Evolutionary conservation across 225 moss, liverwort and hornwort genomes (phyloP), one percentile per base, ranked within the genome.

Genomic region (Straminergon stramineum): DNA sequence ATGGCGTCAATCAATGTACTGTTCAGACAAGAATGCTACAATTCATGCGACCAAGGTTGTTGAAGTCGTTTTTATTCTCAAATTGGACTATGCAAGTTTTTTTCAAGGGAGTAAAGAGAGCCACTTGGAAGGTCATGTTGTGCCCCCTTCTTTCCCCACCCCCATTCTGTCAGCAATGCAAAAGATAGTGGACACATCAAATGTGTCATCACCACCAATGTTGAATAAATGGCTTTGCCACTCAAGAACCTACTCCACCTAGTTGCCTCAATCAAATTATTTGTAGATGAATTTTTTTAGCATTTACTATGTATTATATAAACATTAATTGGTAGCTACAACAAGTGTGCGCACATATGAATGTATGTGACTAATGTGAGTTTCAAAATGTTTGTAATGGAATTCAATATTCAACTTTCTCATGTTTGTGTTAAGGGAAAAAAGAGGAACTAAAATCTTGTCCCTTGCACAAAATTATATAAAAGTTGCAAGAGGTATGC

Each of bases 71-170:
- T 0, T 22, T 22, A 23, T 78, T 78, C 0, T 35, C 5, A 51
- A 23, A 2, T 55, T 55, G 35, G 23, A 34, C 9, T 0, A 35
- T 78, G 15, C 23, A 55, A 22, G 7, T 15, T 55, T 22, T 14
- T 35, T 23, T 14, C 1, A 8, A 55, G 6, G 5, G 1, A 37
- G 8, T 34, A 23, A 55, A 0, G 9, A 23, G 2, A 55, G 9
- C 1, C 35, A 78, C 3, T 77, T 23, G 0, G 5, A 78, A 23
- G 55, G 15, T 35, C 22, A 55, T 35, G 0, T 22, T 53, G 8
- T 6, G 0, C 3, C 76, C 2, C 5, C 13, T 17, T 2, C 60
- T 4, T 41, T 26, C 2, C 13, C 10, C 7, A 12, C 2, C 2
- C 1, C 9, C 28, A 5, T 3, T 11, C 3, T 1, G 2, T 20